These are phyloP conservation scores for Podospora conica DNA, from an alignment of 495 filamentous ascomycete species.

Conservation along the genomic window DNA sequence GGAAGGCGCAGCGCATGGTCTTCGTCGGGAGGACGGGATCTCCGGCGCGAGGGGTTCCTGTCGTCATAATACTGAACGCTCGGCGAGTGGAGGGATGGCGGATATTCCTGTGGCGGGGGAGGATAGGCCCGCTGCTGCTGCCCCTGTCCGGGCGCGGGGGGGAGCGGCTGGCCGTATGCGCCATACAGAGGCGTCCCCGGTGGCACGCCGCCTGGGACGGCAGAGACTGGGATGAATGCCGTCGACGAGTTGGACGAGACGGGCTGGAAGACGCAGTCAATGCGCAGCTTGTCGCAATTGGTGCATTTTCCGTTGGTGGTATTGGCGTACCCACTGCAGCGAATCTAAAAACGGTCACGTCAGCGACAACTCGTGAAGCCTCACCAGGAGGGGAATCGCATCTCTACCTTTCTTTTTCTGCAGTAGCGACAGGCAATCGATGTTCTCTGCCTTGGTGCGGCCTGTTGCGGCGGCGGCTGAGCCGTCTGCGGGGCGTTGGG, in stretches of 20 bases:
- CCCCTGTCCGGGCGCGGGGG: conserved; percentile 14
- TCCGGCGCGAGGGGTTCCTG: conserved; percentile 29
- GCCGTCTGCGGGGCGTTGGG: conserved; percentile 18
- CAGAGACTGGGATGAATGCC: conserved; percentile 45
- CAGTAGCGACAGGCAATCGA: conserved; percentile 49
- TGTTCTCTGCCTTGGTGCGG: conserved; percentile 44
- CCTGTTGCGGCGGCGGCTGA: conserved; percentile 27
- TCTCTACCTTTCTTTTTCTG: conserved; percentile 44
- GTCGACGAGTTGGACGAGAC: conserved; percentile 42
- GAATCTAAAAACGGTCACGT: conserved; percentile 33
- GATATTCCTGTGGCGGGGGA: conserved; percentile 20
- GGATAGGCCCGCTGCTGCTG: conserved; percentile 15
- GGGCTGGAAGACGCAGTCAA: conserved; percentile 48
- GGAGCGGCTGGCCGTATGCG: conserved; percentile 45
- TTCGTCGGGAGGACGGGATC: conserved; percentile 33
- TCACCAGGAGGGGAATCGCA: not conserved
- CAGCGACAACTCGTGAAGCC: conserved; percentile 3
- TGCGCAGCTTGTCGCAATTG: conserved; percentile 46
- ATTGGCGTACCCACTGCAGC: conserved; percentile 48
- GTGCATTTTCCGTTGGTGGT: conserved; percentile 45
- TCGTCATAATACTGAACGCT: conserved; percentile 37
- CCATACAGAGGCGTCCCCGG: conserved; percentile 44
- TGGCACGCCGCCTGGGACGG: conserved; percentile 42
- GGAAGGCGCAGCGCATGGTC: conserved; percentile 38
- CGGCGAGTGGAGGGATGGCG: conserved; percentile 24